Evolutionary conservation across 176 grass and related monocot species (phyloP).

Genomic region (Oryza coarctata): DNA sequence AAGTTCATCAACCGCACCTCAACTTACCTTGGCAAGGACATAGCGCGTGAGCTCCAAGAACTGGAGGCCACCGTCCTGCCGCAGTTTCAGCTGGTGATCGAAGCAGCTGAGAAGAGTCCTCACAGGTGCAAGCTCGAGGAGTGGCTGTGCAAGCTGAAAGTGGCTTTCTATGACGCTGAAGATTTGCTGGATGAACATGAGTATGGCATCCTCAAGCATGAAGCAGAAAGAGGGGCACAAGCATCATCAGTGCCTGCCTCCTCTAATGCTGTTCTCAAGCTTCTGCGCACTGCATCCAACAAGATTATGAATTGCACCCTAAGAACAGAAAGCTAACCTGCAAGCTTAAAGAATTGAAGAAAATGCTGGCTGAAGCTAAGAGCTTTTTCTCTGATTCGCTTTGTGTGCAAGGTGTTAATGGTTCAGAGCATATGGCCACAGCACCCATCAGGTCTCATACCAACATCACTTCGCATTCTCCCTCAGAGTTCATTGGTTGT

Average conservation of each 20-base stretch:
- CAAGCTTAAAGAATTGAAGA: neutral
- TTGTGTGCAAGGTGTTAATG: neutral
- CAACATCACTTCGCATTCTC: neutral
- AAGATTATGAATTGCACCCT: neutral
- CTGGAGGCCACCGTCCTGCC: neutral
- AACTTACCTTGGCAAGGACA: neutral
- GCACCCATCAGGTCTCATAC: neutral
- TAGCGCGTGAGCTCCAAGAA: neutral
- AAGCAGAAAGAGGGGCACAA: too few relatives aligned
- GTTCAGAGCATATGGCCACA: fast-evolving
- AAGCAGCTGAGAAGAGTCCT: neutral
- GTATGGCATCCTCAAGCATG: fast-evolving
- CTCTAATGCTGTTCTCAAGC: too few relatives aligned
- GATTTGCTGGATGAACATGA: too few relatives aligned
- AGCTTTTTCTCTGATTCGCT: neutral
- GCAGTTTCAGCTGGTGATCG: neutral
- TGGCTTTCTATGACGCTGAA: neutral
- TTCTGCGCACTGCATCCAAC: too few relatives aligned
- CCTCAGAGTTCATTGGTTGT: slow-evolving; percentile 5
- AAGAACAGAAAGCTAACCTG: neutral
- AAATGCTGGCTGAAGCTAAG: neutral
- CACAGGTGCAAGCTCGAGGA: neutral
- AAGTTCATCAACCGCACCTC: neutral
- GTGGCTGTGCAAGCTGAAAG: neutral
- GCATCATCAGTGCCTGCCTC: too few relatives aligned